Base-by-base conservation (phyloP, 2,329 filamentous ascomycete species). In the Scorias spongiosa region DNA sequence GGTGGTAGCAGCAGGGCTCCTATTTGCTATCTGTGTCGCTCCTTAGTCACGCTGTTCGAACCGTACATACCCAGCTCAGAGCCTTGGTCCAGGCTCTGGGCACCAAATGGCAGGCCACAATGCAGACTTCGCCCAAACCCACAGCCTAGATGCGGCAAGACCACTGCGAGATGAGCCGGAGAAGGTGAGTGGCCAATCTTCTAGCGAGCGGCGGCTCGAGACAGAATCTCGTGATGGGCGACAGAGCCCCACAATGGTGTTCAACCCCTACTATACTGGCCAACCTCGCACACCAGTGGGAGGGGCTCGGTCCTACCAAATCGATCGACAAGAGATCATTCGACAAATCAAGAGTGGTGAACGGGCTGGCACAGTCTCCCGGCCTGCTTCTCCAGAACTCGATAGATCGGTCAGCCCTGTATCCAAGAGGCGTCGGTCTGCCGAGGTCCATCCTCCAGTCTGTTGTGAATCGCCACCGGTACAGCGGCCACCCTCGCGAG, bases 261-360 rank as follows among this genome's bases (percentile, higher is more conserved):
- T 52, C 56, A 63, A 63, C 43, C 60, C 59, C 7, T 63, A 57
- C 48, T 61, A 59, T 46, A 60, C 60, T 17, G 56, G 59, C 18
- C 48, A 54, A 26, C 54, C 55, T 7, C 49, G 54, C 5, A 59
- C 57, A 28, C 57, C 57, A 14, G 53, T 46, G 30, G 53, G 54
- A 32, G 49, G 44, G 20, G 57, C 51, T 44, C 59, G 50, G 42
- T 41, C 48, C 29, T 47, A 47, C 29, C 49, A 59, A 37, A 55
- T 66, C 40, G 78, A 86, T 59, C 75, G 88, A 50, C 77, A 78
- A 45, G 81, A 88, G 61, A 68, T 94, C 54, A 95, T 96, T 45
- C 76, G 87, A 62, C 75, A 80, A 50, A 72, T 95, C 51, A 95
- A 95, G 66, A 77, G 50, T 40, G 54, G 53, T 14, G 32, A 43